A percentile compares a stretch with the other conserved stretches of the same genome.
Evolutionary conservation across 768 basidiomycete genomes (phyloP).

Genomic region (Fibroporia radiculosa): DNA sequence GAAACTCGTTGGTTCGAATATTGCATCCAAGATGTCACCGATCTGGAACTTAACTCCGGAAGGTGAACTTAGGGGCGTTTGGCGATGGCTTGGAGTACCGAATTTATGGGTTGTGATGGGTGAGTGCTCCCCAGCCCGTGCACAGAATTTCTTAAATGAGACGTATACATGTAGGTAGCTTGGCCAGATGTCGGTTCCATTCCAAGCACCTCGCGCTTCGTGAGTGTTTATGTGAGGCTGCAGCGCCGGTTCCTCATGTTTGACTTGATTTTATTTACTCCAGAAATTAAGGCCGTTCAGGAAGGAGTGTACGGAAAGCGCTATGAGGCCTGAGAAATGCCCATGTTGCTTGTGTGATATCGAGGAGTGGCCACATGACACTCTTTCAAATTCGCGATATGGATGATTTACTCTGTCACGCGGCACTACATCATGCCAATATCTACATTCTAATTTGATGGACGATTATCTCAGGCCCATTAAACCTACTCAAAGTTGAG

Average conservation of each 20-base stretch:
- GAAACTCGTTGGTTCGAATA: constrained; percentile 38
- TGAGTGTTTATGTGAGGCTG: constrained; percentile 27
- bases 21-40: constrained; percentile 37
- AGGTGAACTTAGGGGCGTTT: constrained; percentile 46
- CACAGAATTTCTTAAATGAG: background rate
- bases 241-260: background rate
- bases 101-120: constrained; percentile 56
- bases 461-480: too few relatives aligned
- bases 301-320: too few relatives aligned
- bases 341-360: too few relatives aligned
- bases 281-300: constrained; percentile 67
- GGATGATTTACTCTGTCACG: too few relatives aligned
- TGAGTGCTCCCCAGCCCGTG: constrained; percentile 14
- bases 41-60: constrained; percentile 62
- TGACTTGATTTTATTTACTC: too few relatives aligned
- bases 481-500: too few relatives aligned
- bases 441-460: too few relatives aligned
- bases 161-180: constrained; percentile 32
- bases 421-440: too few relatives aligned
- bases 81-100: constrained; percentile 43
- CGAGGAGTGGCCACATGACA: too few relatives aligned
- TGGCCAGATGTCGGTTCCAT: constrained; percentile 55
- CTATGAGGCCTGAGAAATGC: too few relatives aligned
- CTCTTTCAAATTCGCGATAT: too few relatives aligned
- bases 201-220: constrained; percentile 61